Percentiles rank a stretch among this genome's conserved stretches.
phyloP scores from a whole-genome alignment of 1,139 yeast genomes.

The Lizanozyma gosingica region DNA sequence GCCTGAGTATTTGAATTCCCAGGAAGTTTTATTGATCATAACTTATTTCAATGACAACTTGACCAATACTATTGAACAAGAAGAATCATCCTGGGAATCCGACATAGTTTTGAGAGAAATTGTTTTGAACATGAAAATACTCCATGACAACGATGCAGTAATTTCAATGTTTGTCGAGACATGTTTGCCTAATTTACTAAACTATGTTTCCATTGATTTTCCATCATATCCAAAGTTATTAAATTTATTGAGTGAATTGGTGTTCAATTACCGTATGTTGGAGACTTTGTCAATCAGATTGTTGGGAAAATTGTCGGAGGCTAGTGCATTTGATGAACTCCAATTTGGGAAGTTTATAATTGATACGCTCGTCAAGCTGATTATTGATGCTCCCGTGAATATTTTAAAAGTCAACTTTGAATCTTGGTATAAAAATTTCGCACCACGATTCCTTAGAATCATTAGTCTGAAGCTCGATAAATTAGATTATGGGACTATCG shows the following conservation, averaged over 20 bases:
- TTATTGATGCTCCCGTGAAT: constrained; percentile 13
- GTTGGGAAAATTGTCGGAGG: constrained; percentile 28
- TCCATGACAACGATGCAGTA: background rate
- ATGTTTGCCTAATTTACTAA: background rate
- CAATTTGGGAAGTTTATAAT: constrained; percentile 10
- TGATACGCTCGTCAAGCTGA: constrained; percentile 13
- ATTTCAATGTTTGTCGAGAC: background rate
- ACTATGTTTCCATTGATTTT: background rate
- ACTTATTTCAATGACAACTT: constrained; percentile 62
- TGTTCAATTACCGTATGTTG: constrained; percentile 30
- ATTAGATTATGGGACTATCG: constrained; percentile 14
- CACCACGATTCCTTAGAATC: constrained; percentile 21
- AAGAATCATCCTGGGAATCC: constrained; percentile 25
- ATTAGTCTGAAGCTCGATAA: constrained; percentile 7
- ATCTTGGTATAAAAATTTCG: constrained; percentile 33
- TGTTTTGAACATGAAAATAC: background rate
- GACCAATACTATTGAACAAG: constrained; percentile 32
- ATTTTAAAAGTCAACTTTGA: constrained; percentile 8
- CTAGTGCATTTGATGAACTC: constrained; percentile 3
- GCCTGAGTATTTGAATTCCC: constrained; percentile 33
- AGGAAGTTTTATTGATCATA: constrained; percentile 55
- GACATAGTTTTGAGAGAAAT: constrained; percentile 27
- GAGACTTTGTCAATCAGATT: constrained; percentile 45
- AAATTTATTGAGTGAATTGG: constrained; percentile 26
- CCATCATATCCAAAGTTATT: constrained; percentile 15